These are phyloP conservation scores for Glomus cerebriforme DNA, from an alignment of 192 early-diverging fungal genomes.

Conservation along the genomic window DNA sequence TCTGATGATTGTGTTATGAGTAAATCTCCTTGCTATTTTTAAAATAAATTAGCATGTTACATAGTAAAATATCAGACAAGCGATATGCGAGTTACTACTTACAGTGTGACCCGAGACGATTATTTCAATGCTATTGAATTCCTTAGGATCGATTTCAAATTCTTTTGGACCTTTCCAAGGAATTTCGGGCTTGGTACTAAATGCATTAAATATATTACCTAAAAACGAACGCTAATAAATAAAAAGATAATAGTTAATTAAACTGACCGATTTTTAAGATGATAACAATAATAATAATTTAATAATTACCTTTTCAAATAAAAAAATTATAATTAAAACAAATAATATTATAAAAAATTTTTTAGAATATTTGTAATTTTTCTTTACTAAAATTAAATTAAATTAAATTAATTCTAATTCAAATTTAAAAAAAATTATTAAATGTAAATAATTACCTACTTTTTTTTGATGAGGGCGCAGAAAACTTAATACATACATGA, in stretches of 20 bases:
- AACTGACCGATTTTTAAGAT: neutral
- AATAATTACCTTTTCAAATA: neutral
- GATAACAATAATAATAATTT: neutral
- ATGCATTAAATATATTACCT: neutral
- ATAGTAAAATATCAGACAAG: neutral
- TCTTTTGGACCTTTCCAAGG: conserved; percentile 9
- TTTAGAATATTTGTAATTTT: neutral
- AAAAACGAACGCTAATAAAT: neutral
- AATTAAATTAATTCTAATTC: too few relatives aligned
- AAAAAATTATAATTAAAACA: neutral
- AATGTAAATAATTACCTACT: neutral
- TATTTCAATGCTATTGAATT: neutral
- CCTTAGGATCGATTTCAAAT: neutral
- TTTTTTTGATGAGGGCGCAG: neutral
- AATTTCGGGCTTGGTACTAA: neutral
- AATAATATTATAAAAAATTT: neutral
- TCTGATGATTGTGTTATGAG: neutral
- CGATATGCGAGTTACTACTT: neutral
- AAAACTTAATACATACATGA: neutral
- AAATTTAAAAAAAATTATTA: neutral
- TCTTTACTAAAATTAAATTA: neutral
- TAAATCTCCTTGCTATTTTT: neutral
- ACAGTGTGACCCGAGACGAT: neutral
- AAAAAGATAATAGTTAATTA: neutral
- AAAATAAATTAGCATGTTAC: neutral